Conservation (phyloP, 2,329 filamentous ascomycete genomes). For the Fusarium neocosmosporiellum region DNA sequence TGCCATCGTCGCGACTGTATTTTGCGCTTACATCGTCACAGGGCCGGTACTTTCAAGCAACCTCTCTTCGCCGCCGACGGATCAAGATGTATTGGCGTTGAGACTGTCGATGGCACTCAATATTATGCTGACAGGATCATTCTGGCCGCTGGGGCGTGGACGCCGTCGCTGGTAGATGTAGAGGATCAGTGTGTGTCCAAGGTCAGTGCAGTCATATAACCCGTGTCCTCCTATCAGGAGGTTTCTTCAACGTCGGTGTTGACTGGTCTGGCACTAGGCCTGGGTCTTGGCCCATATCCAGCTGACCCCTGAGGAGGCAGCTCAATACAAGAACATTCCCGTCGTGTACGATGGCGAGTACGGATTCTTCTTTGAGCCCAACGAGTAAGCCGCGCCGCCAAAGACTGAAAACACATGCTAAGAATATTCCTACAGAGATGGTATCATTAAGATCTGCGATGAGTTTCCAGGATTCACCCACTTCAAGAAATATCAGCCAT, state of each 20-base stretch:
- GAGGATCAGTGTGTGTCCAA: conserved; percentile 12
- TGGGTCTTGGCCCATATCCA: conserved; percentile 6
- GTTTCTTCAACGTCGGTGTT: neutral
- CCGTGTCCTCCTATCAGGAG: too few relatives aligned
- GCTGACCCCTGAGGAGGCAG: neutral
- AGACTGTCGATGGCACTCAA: neutral
- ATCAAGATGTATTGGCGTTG: neutral
- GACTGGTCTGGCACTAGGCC: neutral
- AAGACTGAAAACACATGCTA: neutral
- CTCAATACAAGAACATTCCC: neutral
- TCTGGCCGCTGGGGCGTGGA: conserved; percentile 2
- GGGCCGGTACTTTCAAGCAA: neutral
- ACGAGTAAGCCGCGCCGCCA: neutral
- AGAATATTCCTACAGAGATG: neutral
- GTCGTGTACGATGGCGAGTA: conserved; percentile 8
- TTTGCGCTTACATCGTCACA: neutral
- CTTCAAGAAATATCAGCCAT: conserved; percentile 1
- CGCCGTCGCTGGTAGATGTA: neutral
- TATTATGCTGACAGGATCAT: conserved; percentile 8
- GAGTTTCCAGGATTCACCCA: conserved; percentile 9
- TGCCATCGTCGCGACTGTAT: neutral
- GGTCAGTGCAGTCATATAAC: too few relatives aligned
- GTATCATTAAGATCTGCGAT: conserved; percentile 5
- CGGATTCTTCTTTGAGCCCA: conserved; percentile 15
- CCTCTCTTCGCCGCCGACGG: conserved; percentile 1